Evolutionary conservation across 2,329 filamentous ascomycete genomes (phyloP).

Genomic region (Botryotinia convoluta): DNA sequence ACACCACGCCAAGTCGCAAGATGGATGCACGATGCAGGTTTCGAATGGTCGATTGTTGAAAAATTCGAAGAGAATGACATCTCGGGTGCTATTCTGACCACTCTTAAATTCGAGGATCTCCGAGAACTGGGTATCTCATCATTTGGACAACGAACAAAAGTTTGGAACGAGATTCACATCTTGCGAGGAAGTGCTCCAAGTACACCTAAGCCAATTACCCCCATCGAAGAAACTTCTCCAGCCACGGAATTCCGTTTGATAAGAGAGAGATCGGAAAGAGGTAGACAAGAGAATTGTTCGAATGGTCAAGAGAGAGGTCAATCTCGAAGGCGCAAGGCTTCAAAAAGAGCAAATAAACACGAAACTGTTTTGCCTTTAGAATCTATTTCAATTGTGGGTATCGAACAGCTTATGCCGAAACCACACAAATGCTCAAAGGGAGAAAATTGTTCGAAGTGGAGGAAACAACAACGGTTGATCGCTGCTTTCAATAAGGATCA

Average conservation of each 20-base stretch:
- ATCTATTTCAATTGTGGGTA: slow-evolving; percentile 86
- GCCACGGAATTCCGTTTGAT: slow-evolving; percentile 28
- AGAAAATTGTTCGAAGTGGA: slow-evolving; percentile 79
- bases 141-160: slow-evolving; percentile 74
- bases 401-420: slow-evolving; percentile 84
- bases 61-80: slow-evolving; percentile 93
- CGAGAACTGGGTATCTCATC: slow-evolving; percentile 78
- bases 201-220: slow-evolving; percentile 55
- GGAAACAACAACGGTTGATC: slow-evolving; percentile 74
- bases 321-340: slow-evolving; percentile 30
- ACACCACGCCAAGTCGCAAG: slow-evolving; percentile 73
- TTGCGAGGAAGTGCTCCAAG: slow-evolving; percentile 57
- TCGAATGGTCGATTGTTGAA: slow-evolving; percentile 74
- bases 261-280: slow-evolving; percentile 28
- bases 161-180: slow-evolving; percentile 76
- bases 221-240: slow-evolving; percentile 55
- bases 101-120: slow-evolving; percentile 86
- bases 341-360: slow-evolving; percentile 33
- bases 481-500: slow-evolving; percentile 73
- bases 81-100: slow-evolving; percentile 79
- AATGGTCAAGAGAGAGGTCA: slow-evolving; percentile 31
- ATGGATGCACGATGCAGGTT: slow-evolving; percentile 81
- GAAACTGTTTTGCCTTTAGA: slow-evolving; percentile 75
- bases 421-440: slow-evolving; percentile 83
- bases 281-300: slow-evolving; percentile 26